phyloP scores from a whole-genome alignment of 2,329 filamentous ascomycete genomes.

The Didymella sp. region DNA sequence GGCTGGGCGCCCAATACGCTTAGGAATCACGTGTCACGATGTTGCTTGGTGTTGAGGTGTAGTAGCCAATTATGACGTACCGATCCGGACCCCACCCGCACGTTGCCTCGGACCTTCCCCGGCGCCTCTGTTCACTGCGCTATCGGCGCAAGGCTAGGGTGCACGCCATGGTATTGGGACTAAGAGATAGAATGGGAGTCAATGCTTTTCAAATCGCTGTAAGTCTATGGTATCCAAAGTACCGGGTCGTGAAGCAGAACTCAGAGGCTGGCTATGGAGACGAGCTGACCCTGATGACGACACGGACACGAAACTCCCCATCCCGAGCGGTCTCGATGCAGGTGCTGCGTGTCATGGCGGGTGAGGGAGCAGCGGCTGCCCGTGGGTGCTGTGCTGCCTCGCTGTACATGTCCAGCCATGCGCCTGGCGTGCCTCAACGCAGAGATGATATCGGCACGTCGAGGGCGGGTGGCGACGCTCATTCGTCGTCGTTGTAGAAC shows the following conservation, averaged over 20 bases:
- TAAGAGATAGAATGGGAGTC: background rate
- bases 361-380: conserved; percentile 3
- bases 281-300: conserved; percentile 12
- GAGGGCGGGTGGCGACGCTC: conserved; percentile 4
- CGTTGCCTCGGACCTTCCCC: conserved; percentile 16
- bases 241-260: conserved; percentile 14
- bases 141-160: conserved; percentile 7
- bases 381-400: conserved; percentile 3
- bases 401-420: conserved; percentile 12
- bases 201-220: conserved; percentile 22
- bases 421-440: conserved; percentile 6
- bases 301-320: background rate
- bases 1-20: conserved; percentile 7
- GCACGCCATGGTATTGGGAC: conserved; percentile 7
- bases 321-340: conserved; percentile 11
- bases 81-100: conserved; percentile 12
- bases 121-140: conserved; percentile 2
- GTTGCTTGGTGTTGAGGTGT: conserved; percentile 13
- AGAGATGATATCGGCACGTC: conserved; percentile 2
- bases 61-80: conserved; percentile 18
- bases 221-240: conserved; percentile 21
- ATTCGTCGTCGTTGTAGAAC: conserved; percentile 68
- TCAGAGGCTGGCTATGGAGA: conserved; percentile 15
- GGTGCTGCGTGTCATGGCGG: conserved; percentile 1
- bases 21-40: conserved; percentile 11